Conservation (phyloP, 192 early-diverging fungal species). For the Mortierella alpina region DNA sequence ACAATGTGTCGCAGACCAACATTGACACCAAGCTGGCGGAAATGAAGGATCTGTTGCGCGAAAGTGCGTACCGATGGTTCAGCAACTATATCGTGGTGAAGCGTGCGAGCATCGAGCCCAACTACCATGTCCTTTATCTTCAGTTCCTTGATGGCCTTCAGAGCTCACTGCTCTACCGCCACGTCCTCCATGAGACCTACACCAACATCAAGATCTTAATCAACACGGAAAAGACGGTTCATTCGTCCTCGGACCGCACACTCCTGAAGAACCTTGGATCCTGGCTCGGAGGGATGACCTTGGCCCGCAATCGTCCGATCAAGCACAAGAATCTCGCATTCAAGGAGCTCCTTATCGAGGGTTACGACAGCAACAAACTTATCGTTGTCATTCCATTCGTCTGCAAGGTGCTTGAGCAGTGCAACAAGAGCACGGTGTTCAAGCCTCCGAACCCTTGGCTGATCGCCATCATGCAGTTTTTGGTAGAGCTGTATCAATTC, state of each 20-base stretch:
- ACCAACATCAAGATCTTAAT: constrained; percentile 88
- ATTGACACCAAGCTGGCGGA: constrained; percentile 80
- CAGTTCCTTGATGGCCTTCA: constrained; percentile 83
- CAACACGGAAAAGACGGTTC: constrained; percentile 93
- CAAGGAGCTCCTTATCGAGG: constrained; percentile 94
- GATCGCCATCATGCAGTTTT: constrained; percentile 93
- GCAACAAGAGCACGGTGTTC: constrained; percentile 86
- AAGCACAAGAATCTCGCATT: constrained; percentile 95
- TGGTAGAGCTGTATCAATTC: constrained; percentile 93
- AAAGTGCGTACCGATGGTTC: constrained; percentile 85
- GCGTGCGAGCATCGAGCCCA: constrained; percentile 95
- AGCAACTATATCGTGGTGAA: constrained; percentile 95
- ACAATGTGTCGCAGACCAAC: constrained; percentile 93
- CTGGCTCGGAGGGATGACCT: constrained; percentile 97
- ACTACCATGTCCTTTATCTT: constrained; percentile 94
- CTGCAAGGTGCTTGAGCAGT: constrained; percentile 96
- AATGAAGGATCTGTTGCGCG: constrained; percentile 78
- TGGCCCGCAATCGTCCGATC: constrained; percentile 95
- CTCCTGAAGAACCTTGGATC: constrained; percentile 96
- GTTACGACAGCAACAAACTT: constrained; percentile 85
- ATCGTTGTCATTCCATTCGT: constrained; percentile 98
- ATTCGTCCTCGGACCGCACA: constrained; percentile 87
- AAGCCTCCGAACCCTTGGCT: constrained; percentile 98
- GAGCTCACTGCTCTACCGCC: constrained; percentile 70
- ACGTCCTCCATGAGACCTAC: constrained; percentile 91